These are phyloP conservation scores for Letharia columbiana DNA, from an alignment of 495 filamentous ascomycete genomes.

Conservation along the genomic window DNA sequence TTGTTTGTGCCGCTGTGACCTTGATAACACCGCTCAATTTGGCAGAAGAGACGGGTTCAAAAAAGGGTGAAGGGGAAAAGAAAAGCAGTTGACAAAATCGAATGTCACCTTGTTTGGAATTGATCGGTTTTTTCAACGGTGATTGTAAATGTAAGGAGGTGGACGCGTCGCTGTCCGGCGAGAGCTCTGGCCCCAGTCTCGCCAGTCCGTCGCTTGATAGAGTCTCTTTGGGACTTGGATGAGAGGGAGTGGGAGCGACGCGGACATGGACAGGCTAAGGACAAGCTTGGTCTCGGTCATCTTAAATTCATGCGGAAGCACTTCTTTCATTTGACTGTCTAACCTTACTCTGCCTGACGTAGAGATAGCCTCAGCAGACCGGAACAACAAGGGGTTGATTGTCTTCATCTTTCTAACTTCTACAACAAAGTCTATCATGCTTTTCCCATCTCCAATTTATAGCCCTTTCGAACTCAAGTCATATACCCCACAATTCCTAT, in stretches of 20 bases:
- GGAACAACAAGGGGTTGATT: neutral
- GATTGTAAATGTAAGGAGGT: neutral
- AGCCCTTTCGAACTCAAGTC: neutral
- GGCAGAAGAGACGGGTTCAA: neutral
- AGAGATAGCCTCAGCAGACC: neutral
- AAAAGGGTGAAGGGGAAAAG: neutral
- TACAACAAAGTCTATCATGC: neutral
- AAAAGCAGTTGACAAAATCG: neutral
- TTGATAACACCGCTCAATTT: slow-evolving; percentile 8
- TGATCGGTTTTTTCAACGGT: neutral
- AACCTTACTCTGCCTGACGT: slow-evolving; percentile 8
- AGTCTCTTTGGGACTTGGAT: slow-evolving; percentile 15
- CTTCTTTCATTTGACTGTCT: slow-evolving; percentile 9
- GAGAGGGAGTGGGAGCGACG: slow-evolving; percentile 6
- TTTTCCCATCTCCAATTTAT: neutral
- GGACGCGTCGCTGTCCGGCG: neutral
- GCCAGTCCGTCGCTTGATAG: slow-evolving; percentile 18
- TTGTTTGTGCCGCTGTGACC: slow-evolving; percentile 16
- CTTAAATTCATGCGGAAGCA: slow-evolving; percentile 13
- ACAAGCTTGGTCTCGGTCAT: slow-evolving; percentile 16
- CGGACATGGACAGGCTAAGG: slow-evolving; percentile 13
- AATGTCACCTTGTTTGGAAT: neutral
- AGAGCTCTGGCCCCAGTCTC: slow-evolving; percentile 18
- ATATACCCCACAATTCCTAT: neutral
- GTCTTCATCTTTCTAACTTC: neutral